A percentile compares a stretch with the other conserved stretches of the same genome.
These are phyloP conservation scores for Geotrichum histeridarum DNA, from an alignment of 1,139 yeast genomes.

Conservation along the genomic window DNA sequence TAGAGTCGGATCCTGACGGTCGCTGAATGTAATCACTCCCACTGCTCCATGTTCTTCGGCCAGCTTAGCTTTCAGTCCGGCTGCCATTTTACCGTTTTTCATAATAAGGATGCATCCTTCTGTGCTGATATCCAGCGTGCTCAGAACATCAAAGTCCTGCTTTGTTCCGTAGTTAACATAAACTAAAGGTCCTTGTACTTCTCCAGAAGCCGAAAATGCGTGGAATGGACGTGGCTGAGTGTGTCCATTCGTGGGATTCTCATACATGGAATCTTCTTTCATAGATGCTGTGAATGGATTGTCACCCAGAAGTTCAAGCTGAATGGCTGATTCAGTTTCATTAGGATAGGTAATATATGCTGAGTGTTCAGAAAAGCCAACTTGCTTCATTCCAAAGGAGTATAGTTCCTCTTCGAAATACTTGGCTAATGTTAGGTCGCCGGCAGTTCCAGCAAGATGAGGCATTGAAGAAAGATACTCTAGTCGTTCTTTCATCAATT, in stretches of 20 bases:
- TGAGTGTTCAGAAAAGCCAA: slow-evolving; percentile 48
- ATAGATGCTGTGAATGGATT: slow-evolving; percentile 27
- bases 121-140: slow-evolving; percentile 37
- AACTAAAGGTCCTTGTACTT: slow-evolving; percentile 48
- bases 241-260: slow-evolving; percentile 20
- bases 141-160: slow-evolving; percentile 51
- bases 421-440: slow-evolving; percentile 65
- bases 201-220: slow-evolving; percentile 62
- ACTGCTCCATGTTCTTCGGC: slow-evolving; percentile 51
- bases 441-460: slow-evolving; percentile 82
- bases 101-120: slow-evolving; percentile 52
- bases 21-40: slow-evolving; percentile 55
- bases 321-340: slow-evolving; percentile 26
- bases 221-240: slow-evolving; percentile 48
- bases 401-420: slow-evolving; percentile 57
- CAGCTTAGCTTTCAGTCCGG: slow-evolving; percentile 49
- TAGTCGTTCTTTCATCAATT: slow-evolving; percentile 60
- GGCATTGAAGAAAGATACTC: slow-evolving; percentile 80
- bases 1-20: slow-evolving; percentile 37
- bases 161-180: slow-evolving; percentile 64
- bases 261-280: slow-evolving; percentile 24
- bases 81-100: slow-evolving; percentile 52
- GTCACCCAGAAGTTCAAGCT: slow-evolving; percentile 25
- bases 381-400: slow-evolving; percentile 49
- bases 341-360: slow-evolving; percentile 60